phyloP scores from a whole-genome alignment of 2,329 filamentous ascomycete species.

The Moelleriella libera region DNA sequence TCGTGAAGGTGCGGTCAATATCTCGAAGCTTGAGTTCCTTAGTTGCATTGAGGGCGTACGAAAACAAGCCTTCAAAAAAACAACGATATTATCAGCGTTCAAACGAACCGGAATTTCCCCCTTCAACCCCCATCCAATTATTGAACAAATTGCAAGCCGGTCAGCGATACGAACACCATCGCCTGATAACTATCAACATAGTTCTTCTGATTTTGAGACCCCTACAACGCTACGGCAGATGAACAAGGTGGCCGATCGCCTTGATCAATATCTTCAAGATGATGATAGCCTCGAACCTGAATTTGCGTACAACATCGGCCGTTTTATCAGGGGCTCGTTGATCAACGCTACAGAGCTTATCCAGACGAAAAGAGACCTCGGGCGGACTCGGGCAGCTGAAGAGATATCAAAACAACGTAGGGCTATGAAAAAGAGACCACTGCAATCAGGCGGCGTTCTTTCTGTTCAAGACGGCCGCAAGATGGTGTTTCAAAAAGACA shows the following conservation, averaged over 20 bases:
- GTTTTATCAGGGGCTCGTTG: conserved; percentile 1
- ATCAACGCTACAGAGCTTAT: conserved; percentile 2
- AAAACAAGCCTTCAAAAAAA: conserved; percentile 1
- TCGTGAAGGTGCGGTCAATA: background rate
- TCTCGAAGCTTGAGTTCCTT: conserved; percentile 3
- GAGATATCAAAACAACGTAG: background rate
- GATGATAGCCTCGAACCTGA: background rate
- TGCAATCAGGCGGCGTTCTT: conserved; percentile 1
- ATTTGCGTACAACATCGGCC: conserved; percentile 1
- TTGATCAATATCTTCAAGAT: conserved; percentile 1
- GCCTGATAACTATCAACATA: background rate
- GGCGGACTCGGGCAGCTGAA: conserved; percentile 1
- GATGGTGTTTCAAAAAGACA: background rate
- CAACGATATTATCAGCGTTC: conserved; percentile 2
- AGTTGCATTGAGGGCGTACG: background rate
- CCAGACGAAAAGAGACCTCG: conserved; percentile 2
- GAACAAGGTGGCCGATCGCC: conserved; percentile 2
- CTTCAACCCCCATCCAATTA: background rate
- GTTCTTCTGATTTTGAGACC: conserved; percentile 1
- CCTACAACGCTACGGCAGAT: conserved; percentile 2
- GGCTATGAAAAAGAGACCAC: background rate
- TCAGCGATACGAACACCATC: background rate
- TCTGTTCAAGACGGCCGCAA: conserved; percentile 1
- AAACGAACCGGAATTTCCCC: conserved; percentile 2
- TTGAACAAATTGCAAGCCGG: background rate